phyloP scores from a whole-genome alignment of 345 rosid species.

The Stellera chamaejasme region DNA sequence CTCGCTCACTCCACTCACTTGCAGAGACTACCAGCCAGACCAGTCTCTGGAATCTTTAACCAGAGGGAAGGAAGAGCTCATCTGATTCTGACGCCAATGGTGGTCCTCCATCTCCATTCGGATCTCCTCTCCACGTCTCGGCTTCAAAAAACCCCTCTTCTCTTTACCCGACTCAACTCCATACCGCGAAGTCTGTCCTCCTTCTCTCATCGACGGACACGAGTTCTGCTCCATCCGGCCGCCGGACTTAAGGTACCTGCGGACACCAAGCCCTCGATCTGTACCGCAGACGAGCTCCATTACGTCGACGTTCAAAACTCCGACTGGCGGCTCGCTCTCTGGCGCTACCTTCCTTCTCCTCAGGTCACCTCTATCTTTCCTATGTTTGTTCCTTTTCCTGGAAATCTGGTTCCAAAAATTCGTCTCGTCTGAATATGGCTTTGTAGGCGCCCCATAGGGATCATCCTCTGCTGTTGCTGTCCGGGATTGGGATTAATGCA shows the following conservation, averaged over 20 bases:
- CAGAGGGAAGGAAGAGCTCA: too few species aligned
- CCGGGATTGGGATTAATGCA: constrained; percentile 67
- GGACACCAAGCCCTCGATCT: constrained; percentile 55
- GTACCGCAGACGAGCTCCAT: constrained; percentile 97
- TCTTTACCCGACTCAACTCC: too few species aligned
- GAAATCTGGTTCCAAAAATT: too few species aligned
- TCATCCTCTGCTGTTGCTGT: constrained; percentile 55
- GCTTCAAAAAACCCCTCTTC: too few species aligned
- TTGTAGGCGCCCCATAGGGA: constrained; percentile 41
- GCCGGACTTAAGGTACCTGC: constrained; percentile 19
- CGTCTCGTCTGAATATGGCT: too few species aligned
- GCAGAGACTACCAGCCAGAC: too few species aligned
- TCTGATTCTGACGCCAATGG: neutral
- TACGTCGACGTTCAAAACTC: constrained; percentile 55
- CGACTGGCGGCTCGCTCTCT: constrained; percentile 90
- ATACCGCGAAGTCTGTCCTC: too few species aligned
- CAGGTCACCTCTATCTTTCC: constrained; percentile 17
- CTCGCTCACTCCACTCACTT: too few species aligned
- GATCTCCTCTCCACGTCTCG: neutral
- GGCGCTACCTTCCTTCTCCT: constrained; percentile 67
- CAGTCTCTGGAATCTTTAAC: too few species aligned
- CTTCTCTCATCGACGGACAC: too few species aligned
- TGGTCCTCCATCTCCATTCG: constrained; percentile 4
- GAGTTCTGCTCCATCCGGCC: neutral
- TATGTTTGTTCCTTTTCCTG: neutral